phyloP scores from a whole-genome alignment of 2,329 filamentous ascomycete species.

The Apiospora phragmitis region DNA sequence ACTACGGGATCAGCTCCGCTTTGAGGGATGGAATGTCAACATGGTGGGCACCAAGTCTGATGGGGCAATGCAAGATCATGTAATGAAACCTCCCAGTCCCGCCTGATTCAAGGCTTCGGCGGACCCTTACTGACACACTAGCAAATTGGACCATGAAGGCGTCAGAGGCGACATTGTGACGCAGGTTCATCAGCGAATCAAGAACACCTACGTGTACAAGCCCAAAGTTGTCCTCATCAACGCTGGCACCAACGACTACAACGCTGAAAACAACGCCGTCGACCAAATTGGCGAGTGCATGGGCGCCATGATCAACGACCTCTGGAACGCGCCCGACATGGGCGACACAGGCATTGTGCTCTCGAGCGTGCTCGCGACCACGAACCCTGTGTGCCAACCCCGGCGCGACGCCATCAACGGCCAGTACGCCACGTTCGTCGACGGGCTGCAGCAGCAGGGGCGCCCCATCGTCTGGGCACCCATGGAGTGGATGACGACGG shows the following conservation, averaged over 20 bases:
- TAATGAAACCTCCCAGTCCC: too few relatives aligned
- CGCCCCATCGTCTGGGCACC: slow-evolving; percentile 1
- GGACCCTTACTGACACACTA: neutral
- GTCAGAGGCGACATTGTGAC: slow-evolving; percentile 17
- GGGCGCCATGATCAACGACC: slow-evolving; percentile 23
- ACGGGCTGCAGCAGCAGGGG: neutral
- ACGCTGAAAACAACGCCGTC: slow-evolving; percentile 19
- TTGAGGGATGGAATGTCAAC: slow-evolving; percentile 25
- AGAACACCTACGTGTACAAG: slow-evolving; percentile 12
- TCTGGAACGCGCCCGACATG: slow-evolving; percentile 21
- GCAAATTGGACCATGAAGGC: slow-evolving; percentile 19
- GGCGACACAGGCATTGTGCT: slow-evolving; percentile 32
- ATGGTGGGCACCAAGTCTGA: slow-evolving; percentile 25
- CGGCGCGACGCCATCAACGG: slow-evolving; percentile 16
- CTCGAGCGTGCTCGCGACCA: slow-evolving; percentile 31
- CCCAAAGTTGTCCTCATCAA: slow-evolving; percentile 28
- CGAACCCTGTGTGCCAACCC: slow-evolving; percentile 5
- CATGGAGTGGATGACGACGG: neutral
- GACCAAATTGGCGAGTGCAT: slow-evolving; percentile 24
- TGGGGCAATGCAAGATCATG: slow-evolving; percentile 27
- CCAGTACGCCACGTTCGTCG: slow-evolving; percentile 27
- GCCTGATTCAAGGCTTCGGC: slow-evolving; percentile 10
- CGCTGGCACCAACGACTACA: slow-evolving; percentile 34
- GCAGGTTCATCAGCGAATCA: slow-evolving; percentile 13
- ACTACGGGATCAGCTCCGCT: slow-evolving; percentile 22